Base-by-base conservation (phyloP, 768 basidiomycete genomes). In the Kwoniella sp. region DNA sequence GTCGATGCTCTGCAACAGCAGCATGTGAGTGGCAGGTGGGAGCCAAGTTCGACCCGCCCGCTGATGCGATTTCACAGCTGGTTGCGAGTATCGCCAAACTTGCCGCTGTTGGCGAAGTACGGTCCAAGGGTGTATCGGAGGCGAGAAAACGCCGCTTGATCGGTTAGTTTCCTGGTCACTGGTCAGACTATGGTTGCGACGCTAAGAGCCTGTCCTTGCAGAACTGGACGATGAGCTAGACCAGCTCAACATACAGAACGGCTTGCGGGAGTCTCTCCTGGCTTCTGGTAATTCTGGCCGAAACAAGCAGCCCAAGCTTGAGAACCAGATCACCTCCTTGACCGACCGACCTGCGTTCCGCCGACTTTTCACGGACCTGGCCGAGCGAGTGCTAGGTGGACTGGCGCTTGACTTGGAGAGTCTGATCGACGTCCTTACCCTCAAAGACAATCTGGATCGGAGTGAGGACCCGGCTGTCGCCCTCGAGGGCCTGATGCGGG, bases 71-170 rank as follows among this genome's bases (percentile, higher is more conserved):
- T 20, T 5, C 3, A 43, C 63, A 98, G 92, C 78, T 96, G 39
- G 84, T 89, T 81, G 81, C 92, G 49, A 91, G 89, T 65, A 82
- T 96, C 23, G 88, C 88, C 19, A 96, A 96, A 73, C 80, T 98
- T 10, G 78, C 85, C 0, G 83, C 88, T 63, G 77, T 95, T 12
- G 87, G 87, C 6, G 76, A 80, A 45, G 62, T 74, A 34, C 84
- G 84, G 60, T 74, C 74, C 1, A 76, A 77, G 28, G 73, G 63
- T 9, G 41, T 40, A 8, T 58, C 52, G 4, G 45, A 34, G 5
- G n/a, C 67, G 12, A 31, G 57, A 15, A 50, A 46, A 32, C 39
- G 53, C 19, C 29, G 54, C 1, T 47, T 45, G 76, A 67, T 41
- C 8, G 34, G 47, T 57, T 8, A 27, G 59, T 46, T 20, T 5